phyloP scores from a whole-genome alignment of 305 asterid species.

The Solanum chacoense region DNA sequence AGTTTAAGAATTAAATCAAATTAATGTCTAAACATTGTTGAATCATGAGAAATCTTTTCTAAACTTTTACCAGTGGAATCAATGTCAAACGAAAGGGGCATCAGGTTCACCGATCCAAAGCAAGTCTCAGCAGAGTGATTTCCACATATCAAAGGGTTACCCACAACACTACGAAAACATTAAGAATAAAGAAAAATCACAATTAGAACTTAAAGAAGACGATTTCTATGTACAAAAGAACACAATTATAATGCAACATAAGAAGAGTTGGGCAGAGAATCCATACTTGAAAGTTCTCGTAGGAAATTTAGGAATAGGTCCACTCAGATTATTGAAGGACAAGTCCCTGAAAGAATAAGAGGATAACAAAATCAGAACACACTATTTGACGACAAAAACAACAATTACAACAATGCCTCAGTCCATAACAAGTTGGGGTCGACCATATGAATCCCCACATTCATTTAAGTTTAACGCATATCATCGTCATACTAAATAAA shows the following conservation, averaged over 20 bases:
- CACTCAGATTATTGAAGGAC: slow-evolving; percentile 89
- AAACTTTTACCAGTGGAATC: slow-evolving; percentile 39
- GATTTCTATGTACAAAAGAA: not conserved
- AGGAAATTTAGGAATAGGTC: slow-evolving; percentile 73
- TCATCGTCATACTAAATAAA: not conserved
- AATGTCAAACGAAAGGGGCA: slow-evolving; percentile 48
- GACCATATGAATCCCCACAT: not conserved
- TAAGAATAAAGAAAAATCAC: not conserved
- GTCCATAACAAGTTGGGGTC: not conserved
- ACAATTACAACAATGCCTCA: not conserved
- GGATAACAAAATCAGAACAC: slow-evolving; percentile 5
- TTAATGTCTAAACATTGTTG: not conserved
- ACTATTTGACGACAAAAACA: not conserved
- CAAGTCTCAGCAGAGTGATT: slow-evolving; percentile 56
- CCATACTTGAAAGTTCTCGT: slow-evolving; percentile 80
- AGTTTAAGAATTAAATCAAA: not conserved
- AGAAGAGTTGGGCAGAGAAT: slow-evolving; percentile 11
- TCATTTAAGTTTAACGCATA: not conserved
- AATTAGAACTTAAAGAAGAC: not conserved
- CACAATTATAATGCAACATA: not conserved
- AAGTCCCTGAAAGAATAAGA: slow-evolving; percentile 55
- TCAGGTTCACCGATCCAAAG: slow-evolving; percentile 38
- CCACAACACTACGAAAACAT: slow-evolving; percentile 25
- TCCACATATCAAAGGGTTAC: slow-evolving; percentile 83
- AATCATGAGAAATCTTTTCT: not conserved